Base-by-base conservation (phyloP, 1,284 basidiomycete genomes). In the Naganishia liquefaciens region DNA sequence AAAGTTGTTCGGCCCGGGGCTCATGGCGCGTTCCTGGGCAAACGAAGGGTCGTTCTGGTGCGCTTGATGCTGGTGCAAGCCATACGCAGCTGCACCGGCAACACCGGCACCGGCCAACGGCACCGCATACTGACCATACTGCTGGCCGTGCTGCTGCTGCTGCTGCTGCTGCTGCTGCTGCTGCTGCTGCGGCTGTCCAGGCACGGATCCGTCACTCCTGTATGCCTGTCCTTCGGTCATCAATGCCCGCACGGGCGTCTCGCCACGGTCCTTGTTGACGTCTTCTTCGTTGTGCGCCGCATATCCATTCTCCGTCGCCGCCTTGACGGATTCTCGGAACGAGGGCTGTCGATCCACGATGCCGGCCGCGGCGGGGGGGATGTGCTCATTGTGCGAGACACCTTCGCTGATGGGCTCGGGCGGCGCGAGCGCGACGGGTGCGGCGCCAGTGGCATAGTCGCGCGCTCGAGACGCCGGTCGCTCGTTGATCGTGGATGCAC, bases 11-110 rank as follows among this genome's bases (percentile, higher is more conserved):
- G 69, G 74, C 27, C 71, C 54, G 39, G 58, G 57, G n/a, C 61
- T 64, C 65, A 58, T 64, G 52, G 67, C 62, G 5, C 65, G 54
- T 50, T 65, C 66, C 9, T 37, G 40, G 2, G 66, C 63, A 25
- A 67, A 70, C 47, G 64, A 62, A 3, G 58, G 66, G 46, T 63
- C 64, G 28, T 55, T 62, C 62, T n/a, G 72, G 62, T 23, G 66
- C 33, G 40, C 42, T 52, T 65, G 54, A 73, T 67, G 33, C 76
- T 70, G 55, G 71, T 76, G 57, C 5, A 60, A 17, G 71, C 68
- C 30, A 60, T 66, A 37, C 13, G 62, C 66, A 13, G 67, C 67
- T 23, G 70, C 70, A 5, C 63, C 62, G 39, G 65, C 69, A 5
- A 52, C 58, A 17, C 46, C 63, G 7, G 23, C 68, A 1, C 61